Evolutionary conservation across 768 basidiomycete species (phyloP).

Genomic region (Phanerodontia chrysosporium): DNA sequence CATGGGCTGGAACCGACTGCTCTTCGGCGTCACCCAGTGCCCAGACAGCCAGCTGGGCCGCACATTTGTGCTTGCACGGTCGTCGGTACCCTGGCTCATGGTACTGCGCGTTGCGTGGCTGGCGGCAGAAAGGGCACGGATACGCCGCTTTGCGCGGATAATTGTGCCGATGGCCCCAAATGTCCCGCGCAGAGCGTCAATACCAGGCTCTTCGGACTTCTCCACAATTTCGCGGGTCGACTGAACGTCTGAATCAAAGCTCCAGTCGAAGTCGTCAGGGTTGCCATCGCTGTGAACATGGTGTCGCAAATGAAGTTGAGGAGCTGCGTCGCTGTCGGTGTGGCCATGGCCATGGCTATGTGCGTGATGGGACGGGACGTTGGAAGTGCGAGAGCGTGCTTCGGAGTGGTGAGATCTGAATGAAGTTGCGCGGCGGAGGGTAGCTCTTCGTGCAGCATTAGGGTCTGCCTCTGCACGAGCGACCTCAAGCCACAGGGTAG

Average conservation of each 20-base stretch:
- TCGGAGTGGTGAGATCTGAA: conserved; percentile 17
- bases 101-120: conserved; percentile 7
- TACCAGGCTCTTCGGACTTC: conserved; percentile 75
- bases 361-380: background rate
- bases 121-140: conserved; percentile 18
- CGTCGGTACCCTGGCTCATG: background rate
- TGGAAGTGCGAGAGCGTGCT: background rate
- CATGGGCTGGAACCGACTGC: conserved; percentile 12
- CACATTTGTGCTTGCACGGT: background rate
- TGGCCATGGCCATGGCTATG: background rate
- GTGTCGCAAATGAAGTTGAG: background rate
- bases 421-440: conserved; percentile 15
- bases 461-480: conserved; percentile 47
- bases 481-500: conserved; percentile 83
- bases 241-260: conserved; percentile 13
- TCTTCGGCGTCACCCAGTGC: conserved; percentile 2
- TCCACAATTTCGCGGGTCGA: conserved; percentile 20
- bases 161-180: conserved; percentile 88
- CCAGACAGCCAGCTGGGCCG: conserved; percentile 8
- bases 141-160: conserved; percentile 49
- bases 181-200: conserved; percentile 83
- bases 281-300: conserved; percentile 13
- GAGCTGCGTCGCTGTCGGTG: background rate
- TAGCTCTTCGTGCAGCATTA: conserved; percentile 13
- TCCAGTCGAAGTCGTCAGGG: conserved; percentile 13